These are phyloP conservation scores for Esteya vermicola DNA, from an alignment of 2,329 filamentous ascomycete genomes.

Conservation along the genomic window DNA sequence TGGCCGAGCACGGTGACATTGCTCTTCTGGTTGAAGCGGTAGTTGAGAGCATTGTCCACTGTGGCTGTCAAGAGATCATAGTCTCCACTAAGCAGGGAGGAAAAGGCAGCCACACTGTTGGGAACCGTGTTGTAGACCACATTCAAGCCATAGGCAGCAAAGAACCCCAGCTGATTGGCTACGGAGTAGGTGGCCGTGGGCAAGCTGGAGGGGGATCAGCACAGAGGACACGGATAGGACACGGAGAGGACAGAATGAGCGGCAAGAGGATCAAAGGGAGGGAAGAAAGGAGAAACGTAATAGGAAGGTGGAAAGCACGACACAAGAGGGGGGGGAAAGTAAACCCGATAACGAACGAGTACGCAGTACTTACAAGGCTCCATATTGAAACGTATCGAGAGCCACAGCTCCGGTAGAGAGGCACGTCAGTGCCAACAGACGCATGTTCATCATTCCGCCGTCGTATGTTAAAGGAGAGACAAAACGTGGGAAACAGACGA, in stretches of 20 bases:
- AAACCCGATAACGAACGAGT: too few relatives aligned
- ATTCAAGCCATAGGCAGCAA: constrained; percentile 58
- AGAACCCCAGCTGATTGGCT: constrained; percentile 74
- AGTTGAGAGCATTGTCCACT: constrained; percentile 30
- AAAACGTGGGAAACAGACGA: too few relatives aligned
- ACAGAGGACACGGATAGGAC: too few relatives aligned
- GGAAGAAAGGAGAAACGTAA: too few relatives aligned
- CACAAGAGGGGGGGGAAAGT: too few relatives aligned
- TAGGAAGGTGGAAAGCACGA: too few relatives aligned
- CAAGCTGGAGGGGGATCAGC: constrained; percentile 41
- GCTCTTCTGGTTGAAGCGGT: constrained; percentile 13
- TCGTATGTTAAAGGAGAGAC: too few relatives aligned
- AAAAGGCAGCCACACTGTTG: constrained; percentile 80
- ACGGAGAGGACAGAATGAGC: too few relatives aligned
- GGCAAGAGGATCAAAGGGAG: too few relatives aligned
- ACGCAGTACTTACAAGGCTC: neutral
- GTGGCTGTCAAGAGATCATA: constrained; percentile 41
- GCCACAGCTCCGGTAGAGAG: neutral
- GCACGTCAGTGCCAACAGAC: neutral
- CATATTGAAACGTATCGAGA: constrained; percentile 2
- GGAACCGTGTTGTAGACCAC: constrained; percentile 74
- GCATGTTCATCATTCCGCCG: too few relatives aligned
- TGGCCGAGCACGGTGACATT: constrained; percentile 16
- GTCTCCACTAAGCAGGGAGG: constrained; percentile 37
- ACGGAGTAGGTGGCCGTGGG: constrained; percentile 72